These are phyloP conservation scores for Thyridium curvatum DNA, from an alignment of 2,329 filamentous ascomycete species.

Conservation along the genomic window DNA sequence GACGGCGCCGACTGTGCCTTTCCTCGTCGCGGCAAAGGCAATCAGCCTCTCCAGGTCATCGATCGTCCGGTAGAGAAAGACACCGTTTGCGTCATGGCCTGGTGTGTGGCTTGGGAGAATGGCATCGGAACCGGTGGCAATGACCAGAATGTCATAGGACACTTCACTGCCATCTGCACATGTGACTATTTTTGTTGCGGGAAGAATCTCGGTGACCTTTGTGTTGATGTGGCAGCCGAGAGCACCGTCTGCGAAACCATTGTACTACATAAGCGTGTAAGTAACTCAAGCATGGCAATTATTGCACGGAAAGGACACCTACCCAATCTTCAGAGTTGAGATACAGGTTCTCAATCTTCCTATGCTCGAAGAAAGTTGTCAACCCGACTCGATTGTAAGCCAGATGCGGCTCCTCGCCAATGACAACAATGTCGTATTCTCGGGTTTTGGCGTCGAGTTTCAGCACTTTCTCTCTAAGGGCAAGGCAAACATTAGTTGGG, in stretches of 20 bases:
- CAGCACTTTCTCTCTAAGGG: conserved; percentile 72
- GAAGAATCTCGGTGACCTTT: conserved; percentile 60
- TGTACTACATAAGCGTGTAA: conserved; percentile 45
- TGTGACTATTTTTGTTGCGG: conserved; percentile 57
- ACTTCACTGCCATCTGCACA: conserved; percentile 66
- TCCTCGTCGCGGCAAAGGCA: conserved; percentile 58
- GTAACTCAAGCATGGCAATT: too few species aligned
- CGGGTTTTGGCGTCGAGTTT: conserved; percentile 72
- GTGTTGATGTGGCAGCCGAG: conserved; percentile 71
- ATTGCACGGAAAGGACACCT: conserved; percentile 17
- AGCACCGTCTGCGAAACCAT: conserved; percentile 57
- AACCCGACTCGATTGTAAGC: conserved; percentile 89
- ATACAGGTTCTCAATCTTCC: conserved; percentile 81
- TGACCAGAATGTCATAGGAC: conserved; percentile 71
- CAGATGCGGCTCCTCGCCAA: conserved; percentile 81
- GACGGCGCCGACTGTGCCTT: conserved; percentile 65
- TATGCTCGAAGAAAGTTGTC: conserved; percentile 83
- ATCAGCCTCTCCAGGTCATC: conserved; percentile 75
- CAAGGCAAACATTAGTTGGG: background rate
- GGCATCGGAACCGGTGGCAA: conserved; percentile 84
- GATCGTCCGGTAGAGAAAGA: conserved; percentile 87
- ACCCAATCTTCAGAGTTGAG: conserved; percentile 82
- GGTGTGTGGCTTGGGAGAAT: conserved; percentile 66
- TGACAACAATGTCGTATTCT: conserved; percentile 76
- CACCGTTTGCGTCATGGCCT: conserved; percentile 71